Evolutionary conservation across 2,329 filamentous ascomycete species (phyloP), one percentile per base, ranked within the genome.

Genomic region (Eutypella sp.): DNA sequence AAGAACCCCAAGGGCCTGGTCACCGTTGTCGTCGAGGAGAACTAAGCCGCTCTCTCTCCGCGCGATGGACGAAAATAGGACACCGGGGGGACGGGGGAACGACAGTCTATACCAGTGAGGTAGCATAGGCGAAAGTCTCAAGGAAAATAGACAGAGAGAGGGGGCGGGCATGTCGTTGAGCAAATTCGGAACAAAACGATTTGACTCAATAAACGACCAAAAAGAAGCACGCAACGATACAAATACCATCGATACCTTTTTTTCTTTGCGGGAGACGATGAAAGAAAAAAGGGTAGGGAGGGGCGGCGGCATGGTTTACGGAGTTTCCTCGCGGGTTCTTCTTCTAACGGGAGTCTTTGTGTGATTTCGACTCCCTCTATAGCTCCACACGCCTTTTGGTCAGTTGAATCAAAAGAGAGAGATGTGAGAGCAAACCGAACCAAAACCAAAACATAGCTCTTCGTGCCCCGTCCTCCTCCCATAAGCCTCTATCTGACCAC

Each of bases 1-100:
- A 96, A 97, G 89, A 87, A 95, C 78, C 84, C 90, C 75, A 97
- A 96, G 89, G 92, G 93, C 74, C 86, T 99, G 64, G 83, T 87
- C 70, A 99, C 93, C 62, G 83, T 87, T 64, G 81, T 95, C 65
- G 92, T 99, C 57, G 82, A 85, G 75, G 81, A 85, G 69, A 77
- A 38, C 10, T 8, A 22, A 22, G 11, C 13, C n/a, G n/a, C n/a
- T n/a, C n/a, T n/a, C n/a, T n/a, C n/a, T n/a, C n/a, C n/a, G n/a
- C n/a, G n/a, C n/a, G n/a, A n/a, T n/a, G n/a, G n/a, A n/a, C n/a
- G n/a, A n/a, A n/a, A n/a, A n/a, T n/a, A n/a, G n/a, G n/a, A n/a
- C n/a, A n/a, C n/a, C n/a, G n/a, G n/a, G n/a, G n/a, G n/a, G n/a
- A n/a, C n/a, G n/a, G n/a, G n/a, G n/a, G n/a, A n/a, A n/a, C n/a